Base-by-base conservation (phyloP, 2,329 filamentous ascomycete genomes). In the Botryotinia globosa region DNA sequence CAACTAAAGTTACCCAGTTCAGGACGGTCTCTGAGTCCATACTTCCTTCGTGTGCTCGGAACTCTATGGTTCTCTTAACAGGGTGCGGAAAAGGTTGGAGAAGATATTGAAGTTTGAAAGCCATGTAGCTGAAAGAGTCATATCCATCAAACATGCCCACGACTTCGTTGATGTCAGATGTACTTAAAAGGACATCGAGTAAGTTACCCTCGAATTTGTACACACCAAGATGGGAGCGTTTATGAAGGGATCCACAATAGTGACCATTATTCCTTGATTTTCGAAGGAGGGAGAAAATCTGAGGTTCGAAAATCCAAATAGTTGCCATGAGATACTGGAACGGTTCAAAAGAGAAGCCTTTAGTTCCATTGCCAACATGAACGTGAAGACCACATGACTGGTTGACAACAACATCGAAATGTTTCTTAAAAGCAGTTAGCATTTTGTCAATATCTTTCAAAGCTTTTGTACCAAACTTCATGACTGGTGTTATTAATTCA, bases 331-430 rank as follows among this genome's bases (percentile, higher is more conserved):
- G 72, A 29, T 80, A 78, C 67, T 77, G 77, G n/a, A 81, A 37
- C 1, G 77, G 77, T 8, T 58, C 22, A 22, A 77, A 58, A 3
- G 73, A 56, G 20, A 80, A 78, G 0, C 75, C 74, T 18, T 73
- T 14, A 8, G 32, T 59, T 10, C 74, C 76, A n/a, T 80, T 76
- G 25, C 80, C 80, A 45, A 81, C 72, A 65, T 81, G 80, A 29
- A 81, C 77, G 62, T 81, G 80, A 2, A 80, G 32, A 0, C 78
- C 78, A 51, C 75, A 77, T 3, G 72, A 72, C 1, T 72, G 25
- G 67, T 80, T 80, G 25, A 59, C 39, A 5, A 51, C 9, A 34
- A 56, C 37, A 25, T 56, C 29, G n/a, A 65, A 67, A 29, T 56
- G 25, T 32, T 29, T 34, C 14, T 66, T 32, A 20, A 71, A 22